These are phyloP conservation scores for Tuber microsphaerosporum DNA, from an alignment of 495 filamentous ascomycete genomes.

Conservation along the genomic window DNA sequence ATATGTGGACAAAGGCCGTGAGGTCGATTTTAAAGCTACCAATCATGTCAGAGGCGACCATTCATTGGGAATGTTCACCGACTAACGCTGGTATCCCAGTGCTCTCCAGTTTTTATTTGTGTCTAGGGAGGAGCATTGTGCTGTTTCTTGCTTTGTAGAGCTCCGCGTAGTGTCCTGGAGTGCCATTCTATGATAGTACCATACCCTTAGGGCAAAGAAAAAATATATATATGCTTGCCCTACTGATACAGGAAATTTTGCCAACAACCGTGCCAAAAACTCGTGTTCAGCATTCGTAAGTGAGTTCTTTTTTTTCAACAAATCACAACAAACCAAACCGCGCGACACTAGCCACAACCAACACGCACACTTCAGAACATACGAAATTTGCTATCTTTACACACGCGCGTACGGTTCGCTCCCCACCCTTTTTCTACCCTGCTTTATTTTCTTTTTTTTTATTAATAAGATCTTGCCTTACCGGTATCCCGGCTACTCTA, in stretches of 20 bases:
- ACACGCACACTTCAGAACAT: neutral
- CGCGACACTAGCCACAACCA: neutral
- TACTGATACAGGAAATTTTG: neutral
- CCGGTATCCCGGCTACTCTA: neutral
- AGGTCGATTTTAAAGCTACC: neutral
- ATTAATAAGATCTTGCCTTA: neutral
- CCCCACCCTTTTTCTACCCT: neutral
- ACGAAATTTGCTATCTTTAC: neutral
- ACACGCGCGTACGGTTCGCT: neutral
- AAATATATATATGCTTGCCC: neutral
- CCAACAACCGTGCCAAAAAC: neutral
- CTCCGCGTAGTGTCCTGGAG: neutral
- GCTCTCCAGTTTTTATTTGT: neutral
- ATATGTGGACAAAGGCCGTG: neutral
- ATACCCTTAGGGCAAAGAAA: neutral
- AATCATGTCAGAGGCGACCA: neutral
- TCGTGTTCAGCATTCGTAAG: neutral
- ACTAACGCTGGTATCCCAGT: neutral
- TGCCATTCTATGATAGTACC: too few relatives aligned
- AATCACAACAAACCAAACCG: neutral
- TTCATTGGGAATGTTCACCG: neutral
- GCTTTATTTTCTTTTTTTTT: neutral
- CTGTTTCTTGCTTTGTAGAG: neutral
- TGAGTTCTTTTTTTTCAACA: neutral
- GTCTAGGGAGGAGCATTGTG: neutral